Evolutionary conservation across 331 rosid species (phyloP), one percentile per base, ranked within the genome.

Genomic region (Quercus lobata): DNA sequence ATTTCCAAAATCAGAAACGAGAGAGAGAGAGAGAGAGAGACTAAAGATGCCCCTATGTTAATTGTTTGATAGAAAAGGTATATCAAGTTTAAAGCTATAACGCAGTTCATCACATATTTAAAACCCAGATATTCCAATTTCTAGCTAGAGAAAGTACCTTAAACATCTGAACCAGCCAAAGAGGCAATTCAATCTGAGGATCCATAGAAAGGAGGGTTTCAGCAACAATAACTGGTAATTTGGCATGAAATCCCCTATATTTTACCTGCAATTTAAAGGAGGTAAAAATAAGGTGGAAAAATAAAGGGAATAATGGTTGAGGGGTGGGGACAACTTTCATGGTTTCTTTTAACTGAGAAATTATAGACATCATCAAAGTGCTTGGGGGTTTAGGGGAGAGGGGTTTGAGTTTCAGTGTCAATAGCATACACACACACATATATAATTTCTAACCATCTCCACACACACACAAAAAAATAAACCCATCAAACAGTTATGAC

Each of bases 101-200:
- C 4, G 69, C 18, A 58, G 60, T 34, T 52, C 77, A 53, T 58
- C 68, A 62, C 68, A 69, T 74, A 81, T 27, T 21, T 37, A 24
- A 49, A 80, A 35, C 44, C 52, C 17, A 49, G 44, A 2, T 30
- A 56, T 56, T 73, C 32, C 76, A 69, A 55, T 46, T 81, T 76
- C 76, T 32, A 34, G 15, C 61, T 55, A 78, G 78, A 82, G 62
- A 68, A 79, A 83, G 85, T 88, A 95, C 99, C 99, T 91, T 95
- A 83, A 95, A 95, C 84, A 93, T 81, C 19, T 87, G 93, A 83
- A 95, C 92, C 49, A 95, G 88, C 99, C 99, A 95, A 73, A 90
- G 91, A 73, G 98, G 99, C 90, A 95, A 80, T 79, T 93, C 98
- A 32, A 95, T 90, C 80, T 88, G 91, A 81, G 96, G 85, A 89